Base-by-base conservation (phyloP, 208 protist genomes). In the Borovskyia barvae region DNA sequence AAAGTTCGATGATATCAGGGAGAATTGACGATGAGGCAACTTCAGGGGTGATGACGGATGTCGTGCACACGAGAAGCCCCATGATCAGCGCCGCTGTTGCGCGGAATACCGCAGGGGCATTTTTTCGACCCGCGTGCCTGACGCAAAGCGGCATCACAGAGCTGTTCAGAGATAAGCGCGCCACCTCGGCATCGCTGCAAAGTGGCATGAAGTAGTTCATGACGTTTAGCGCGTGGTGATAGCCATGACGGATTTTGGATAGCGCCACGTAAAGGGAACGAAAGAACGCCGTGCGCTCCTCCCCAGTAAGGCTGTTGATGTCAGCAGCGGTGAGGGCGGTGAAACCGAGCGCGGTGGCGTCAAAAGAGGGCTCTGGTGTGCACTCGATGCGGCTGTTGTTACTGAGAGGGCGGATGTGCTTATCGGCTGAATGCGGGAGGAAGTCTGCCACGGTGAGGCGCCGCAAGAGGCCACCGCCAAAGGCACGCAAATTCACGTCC, bases 151-250 rank as follows among this genome's bases (percentile, higher is more conserved):
- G 79, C 89, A 95, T 93, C 2, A 96, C 67, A n/a, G 87, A 88
- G 69, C 87, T 93, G 69, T 97, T 97, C 8, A 97, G 78, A 41
- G 95, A 70, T 14, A 90, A 67, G 37, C 92, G 93, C n/a, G 93
- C 88, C 50, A 80, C 86, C 26, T 71, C 58, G 2, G 82, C 57
- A 36, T 93, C 90, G 22, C 59, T 54, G 52, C 78, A 89, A 26
- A 97, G 75, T 3, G 73, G 72, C 52, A 93, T 84, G 62, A 96
- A 90, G 78, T 95, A 97, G 37, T 73, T 73, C 46, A 97, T 71
- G n/a, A 87, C 66, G 61, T 95, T 96, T 2, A 82, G 66, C 12
- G 64, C 42, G 22, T 66, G 20, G 42, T 75, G 50, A 47, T 69
- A 42, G 20, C 48, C 62, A 36, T 32, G 54, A 28, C 55, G 39